A percentile compares a stretch with the other conserved stretches of the same genome.
Evolutionary conservation across 768 basidiomycete genomes (phyloP).

Genomic region (Macrolepiota albuminosa): DNA sequence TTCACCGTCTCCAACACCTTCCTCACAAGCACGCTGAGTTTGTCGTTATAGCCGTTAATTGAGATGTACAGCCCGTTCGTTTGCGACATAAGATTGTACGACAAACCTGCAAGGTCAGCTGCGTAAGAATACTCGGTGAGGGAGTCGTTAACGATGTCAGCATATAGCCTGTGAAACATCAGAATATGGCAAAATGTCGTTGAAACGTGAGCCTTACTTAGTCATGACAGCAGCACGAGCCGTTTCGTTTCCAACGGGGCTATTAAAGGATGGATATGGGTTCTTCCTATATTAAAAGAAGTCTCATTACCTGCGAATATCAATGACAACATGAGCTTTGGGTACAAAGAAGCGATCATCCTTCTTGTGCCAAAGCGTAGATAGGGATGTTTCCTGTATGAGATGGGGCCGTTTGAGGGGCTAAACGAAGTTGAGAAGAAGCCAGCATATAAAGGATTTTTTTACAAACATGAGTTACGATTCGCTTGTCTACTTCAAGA

Average conservation of each 20-base stretch:
- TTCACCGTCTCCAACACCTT: constrained; percentile 69
- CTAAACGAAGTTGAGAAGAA: constrained; percentile 32
- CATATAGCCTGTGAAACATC: constrained; percentile 54
- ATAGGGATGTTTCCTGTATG: constrained; percentile 65
- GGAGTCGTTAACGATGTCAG: constrained; percentile 83
- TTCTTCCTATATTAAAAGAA: background rate
- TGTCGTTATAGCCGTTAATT: constrained; percentile 89
- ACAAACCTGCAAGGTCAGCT: constrained; percentile 86
- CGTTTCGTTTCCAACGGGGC: constrained; percentile 55
- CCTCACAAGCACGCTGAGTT: constrained; percentile 67
- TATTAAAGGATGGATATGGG: constrained; percentile 19
- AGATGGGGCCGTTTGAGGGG: constrained; percentile 71
- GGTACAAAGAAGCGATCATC: constrained; percentile 97
- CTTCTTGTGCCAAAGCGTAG: constrained; percentile 92
- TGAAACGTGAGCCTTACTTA: constrained; percentile 35
- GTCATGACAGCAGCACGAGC: constrained; percentile 72
- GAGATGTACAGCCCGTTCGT: constrained; percentile 63
- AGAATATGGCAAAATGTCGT: background rate
- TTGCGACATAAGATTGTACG: constrained; percentile 61
- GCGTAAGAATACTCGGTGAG: constrained; percentile 90
- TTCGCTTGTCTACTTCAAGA: constrained; percentile 76
- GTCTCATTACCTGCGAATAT: constrained; percentile 60
- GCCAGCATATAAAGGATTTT: background rate
- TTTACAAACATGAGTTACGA: constrained; percentile 49
- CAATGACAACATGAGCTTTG: constrained; percentile 72